Conservation (phyloP, 345 rosid genomes). For the Tarenaya hassleriana region DNA sequence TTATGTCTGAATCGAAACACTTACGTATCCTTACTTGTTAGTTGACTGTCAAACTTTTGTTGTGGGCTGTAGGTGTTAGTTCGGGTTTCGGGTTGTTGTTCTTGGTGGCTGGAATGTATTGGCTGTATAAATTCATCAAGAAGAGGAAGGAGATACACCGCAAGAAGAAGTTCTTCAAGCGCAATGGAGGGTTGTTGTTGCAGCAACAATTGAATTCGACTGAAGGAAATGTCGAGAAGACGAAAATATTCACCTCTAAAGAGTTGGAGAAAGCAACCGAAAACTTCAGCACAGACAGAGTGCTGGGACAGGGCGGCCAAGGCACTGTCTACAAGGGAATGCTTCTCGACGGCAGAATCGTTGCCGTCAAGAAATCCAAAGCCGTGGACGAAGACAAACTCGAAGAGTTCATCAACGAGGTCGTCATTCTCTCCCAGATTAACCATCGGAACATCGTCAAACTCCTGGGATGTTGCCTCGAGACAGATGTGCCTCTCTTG, state of each 20-base stretch:
- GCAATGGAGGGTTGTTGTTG: conserved; percentile 31
- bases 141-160: conserved; percentile 15
- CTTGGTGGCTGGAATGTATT: conserved; percentile 19
- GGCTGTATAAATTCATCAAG: conserved; percentile 19
- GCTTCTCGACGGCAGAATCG: conserved; percentile 20
- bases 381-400: conserved; percentile 33
- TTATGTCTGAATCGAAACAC: no score
- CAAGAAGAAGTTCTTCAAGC: conserved; percentile 14
- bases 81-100: conserved; percentile 22
- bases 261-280: conserved; percentile 27
- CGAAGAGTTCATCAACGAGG: conserved; percentile 43
- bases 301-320: conserved; percentile 39
- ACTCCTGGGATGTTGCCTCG: conserved; percentile 45
- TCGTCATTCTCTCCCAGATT: conserved; percentile 39
- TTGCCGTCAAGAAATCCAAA: conserved; percentile 45
- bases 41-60: not conserved
- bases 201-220: conserved; percentile 26
- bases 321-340: conserved; percentile 40
- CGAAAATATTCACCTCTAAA: conserved; percentile 27
- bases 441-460: conserved; percentile 39
- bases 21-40: no score
- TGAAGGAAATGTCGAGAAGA: conserved; percentile 5
- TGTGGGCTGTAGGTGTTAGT: conserved; percentile 11
- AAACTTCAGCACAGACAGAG: conserved; percentile 22
- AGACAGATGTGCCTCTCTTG: conserved; percentile 39